These are phyloP conservation scores for Leccinum barrowsii DNA, from an alignment of 768 basidiomycete genomes.

Conservation along the genomic window DNA sequence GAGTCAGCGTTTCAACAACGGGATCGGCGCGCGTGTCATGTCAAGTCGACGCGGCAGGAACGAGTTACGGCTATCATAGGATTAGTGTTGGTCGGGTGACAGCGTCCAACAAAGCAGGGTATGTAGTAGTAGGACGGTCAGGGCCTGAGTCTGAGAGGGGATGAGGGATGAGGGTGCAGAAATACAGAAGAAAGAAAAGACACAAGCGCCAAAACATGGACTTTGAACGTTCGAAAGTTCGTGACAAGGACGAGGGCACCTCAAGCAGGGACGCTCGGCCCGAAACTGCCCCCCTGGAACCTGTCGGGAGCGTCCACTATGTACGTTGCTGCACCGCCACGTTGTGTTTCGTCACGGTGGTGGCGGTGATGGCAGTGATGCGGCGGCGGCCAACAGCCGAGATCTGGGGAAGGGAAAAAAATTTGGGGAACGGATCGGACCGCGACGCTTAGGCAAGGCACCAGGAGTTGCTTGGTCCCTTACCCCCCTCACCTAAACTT, in stretches of 20 bases:
- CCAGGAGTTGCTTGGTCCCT: neutral
- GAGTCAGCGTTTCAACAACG: neutral
- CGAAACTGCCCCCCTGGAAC: neutral
- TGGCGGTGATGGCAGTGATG: neutral
- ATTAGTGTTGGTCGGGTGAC: neutral
- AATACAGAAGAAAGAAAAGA: neutral
- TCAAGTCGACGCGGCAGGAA: neutral
- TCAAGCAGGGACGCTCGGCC: neutral
- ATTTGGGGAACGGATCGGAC: neutral
- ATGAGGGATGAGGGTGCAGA: neutral
- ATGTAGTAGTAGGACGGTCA: neutral
- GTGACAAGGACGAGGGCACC: neutral
- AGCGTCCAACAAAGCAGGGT: neutral
- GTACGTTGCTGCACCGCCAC: neutral
- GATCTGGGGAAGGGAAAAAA: neutral
- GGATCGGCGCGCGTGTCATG: neutral
- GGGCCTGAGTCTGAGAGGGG: neutral
- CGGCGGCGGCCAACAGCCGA: neutral
- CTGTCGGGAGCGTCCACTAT: neutral
- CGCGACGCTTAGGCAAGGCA: neutral
- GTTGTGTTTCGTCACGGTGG: neutral
- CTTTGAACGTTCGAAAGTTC: neutral
- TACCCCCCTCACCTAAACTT: neutral
- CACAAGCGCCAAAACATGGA: neutral
- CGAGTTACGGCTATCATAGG: neutral